phyloP scores from a whole-genome alignment of 2,329 filamentous ascomycete species.

The Arthrobotrys musiformis region DNA sequence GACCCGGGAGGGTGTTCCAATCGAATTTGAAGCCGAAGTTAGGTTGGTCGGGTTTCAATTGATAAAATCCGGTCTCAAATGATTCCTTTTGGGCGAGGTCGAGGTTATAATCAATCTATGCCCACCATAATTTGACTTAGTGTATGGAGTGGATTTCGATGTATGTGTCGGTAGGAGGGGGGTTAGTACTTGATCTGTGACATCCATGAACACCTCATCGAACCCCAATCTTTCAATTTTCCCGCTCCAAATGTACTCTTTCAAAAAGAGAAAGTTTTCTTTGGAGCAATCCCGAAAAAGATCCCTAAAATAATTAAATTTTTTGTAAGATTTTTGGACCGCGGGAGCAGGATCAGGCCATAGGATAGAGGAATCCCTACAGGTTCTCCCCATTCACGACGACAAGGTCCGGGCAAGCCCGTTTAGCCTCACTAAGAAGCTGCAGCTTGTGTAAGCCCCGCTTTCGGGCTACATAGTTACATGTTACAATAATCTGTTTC shows the following conservation, averaged over 20 bases:
- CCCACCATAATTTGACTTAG: not conserved
- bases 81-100: slow-evolving; percentile 67
- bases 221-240: slow-evolving; percentile 86
- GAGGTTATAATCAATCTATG: slow-evolving; percentile 81
- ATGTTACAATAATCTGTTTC: slow-evolving; percentile 91
- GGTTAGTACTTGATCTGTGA: slow-evolving; percentile 71
- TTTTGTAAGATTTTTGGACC: not conserved
- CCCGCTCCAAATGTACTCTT: slow-evolving; percentile 78
- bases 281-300: slow-evolving; percentile 89
- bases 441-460: slow-evolving; percentile 83
- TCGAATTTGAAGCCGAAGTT: slow-evolving; percentile 84
- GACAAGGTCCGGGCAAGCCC: slow-evolving; percentile 82
- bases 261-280: slow-evolving; percentile 77
- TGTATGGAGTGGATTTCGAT: not conserved
- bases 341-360: not conserved
- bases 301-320: slow-evolving; percentile 60
- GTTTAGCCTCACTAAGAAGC: slow-evolving; percentile 82
- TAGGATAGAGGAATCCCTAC: slow-evolving; percentile 60
- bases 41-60: slow-evolving; percentile 77
- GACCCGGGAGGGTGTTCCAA: slow-evolving; percentile 74
- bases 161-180: not conserved
- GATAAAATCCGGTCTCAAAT: slow-evolving; percentile 76
- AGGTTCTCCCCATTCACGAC: slow-evolving; percentile 88
- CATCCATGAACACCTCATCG: slow-evolving; percentile 88
- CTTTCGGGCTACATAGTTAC: slow-evolving; percentile 89